Evolutionary conservation across 352 stramenopile species (phyloP), one percentile per base, ranked within the genome.

Genomic region (Globisporangium emineosum): DNA sequence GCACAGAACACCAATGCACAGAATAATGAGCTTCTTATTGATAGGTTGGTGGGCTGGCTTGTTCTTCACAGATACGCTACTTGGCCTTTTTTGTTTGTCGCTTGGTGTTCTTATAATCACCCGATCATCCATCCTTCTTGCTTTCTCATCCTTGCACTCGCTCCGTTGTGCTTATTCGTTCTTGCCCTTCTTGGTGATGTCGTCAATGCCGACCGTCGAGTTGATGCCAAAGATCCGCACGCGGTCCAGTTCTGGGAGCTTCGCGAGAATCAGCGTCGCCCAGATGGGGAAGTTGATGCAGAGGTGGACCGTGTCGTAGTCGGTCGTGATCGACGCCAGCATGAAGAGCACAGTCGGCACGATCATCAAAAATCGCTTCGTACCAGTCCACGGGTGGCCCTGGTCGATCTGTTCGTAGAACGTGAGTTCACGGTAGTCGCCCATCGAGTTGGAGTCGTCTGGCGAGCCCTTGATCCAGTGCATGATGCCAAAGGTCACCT

Each of bases 181-280:
- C 80, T 91, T 91, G 70, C 73, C 69, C 53, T 71, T 68, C 61
- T 79, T 77, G 29, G 12, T 45, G 32, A 86, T 69, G 50, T 98
- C 94, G 77, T 98, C 94, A 73, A 98, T 98, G 57, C 95, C 95
- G 37, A 96, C 89, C 23, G 96, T 98, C 52, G 86, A 90, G 78
- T 98, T 98, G 74, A 98, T 98, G 45, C 96, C 96, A 62, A 98
- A 96, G 71, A 98, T 91, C 59, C 96, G 86, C 56, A 98, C 96
- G 59, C 94, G 92, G 71, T 98, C 93, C 65, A 98, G 93, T 65
- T 92, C 87, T 6, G 90, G 91, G 50, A 98, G 68, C 74, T 98
- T 98, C 54, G 90, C 90, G 50, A 98, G 66, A 51, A 98, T 94
- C 30, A 95, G 77, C 58, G 97, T 84, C 6, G 75, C 74, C 91